Base-by-base conservation (phyloP, 2,329 filamentous ascomycete genomes). In the Parastagonospora nodorum region DNA sequence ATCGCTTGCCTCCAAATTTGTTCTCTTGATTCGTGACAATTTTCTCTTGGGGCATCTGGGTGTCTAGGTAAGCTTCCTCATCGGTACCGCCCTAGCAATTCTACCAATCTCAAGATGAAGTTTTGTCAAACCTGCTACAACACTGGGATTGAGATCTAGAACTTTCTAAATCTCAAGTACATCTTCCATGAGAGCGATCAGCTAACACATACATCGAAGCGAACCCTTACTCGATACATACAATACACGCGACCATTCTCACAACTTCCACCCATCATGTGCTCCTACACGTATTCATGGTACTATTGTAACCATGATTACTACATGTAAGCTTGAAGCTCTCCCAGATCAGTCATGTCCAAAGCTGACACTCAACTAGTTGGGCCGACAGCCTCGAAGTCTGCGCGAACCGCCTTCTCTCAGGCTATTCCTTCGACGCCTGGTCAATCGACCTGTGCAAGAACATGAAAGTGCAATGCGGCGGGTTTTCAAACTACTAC, bases 261-360 rank as follows among this genome's bases (percentile, higher is more conserved):
- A 24, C 37, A 44, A 32, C 7, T 35, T 35, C 15, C 15, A 15
- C 15, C 27, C 54, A 66, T 42, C 19, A 79, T 79, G 77, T 79
- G 77, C 61, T 69, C 66, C 32, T 79, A 78, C 64, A 77, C 76
- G 9, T 79, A 78, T 61, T 73, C 71, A 29, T 75, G 74, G 71
- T 79, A 79, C 63, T 75, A 74, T 66, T 79, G 77, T 67, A 77
- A 77, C 66, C 76, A 77, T 65, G 76, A 77, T 60, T 77, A 77
- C 66, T 79, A 77, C 65, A 78, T 79, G 70, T 70, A 47, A 48
- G 49, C 39, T n/a, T 11, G 2, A 15, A 14, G n/a, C 31, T 16
- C 5, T 24, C 19, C 19, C 3, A 24, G 3, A 24, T 24, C 3
- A 24, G 69, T 69, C 45, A 48, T 48, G 35, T n/a, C 12, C 5